phyloP scores from a whole-genome alignment of 1,284 basidiomycete genomes.

The Ceratobasidium papillatum region DNA sequence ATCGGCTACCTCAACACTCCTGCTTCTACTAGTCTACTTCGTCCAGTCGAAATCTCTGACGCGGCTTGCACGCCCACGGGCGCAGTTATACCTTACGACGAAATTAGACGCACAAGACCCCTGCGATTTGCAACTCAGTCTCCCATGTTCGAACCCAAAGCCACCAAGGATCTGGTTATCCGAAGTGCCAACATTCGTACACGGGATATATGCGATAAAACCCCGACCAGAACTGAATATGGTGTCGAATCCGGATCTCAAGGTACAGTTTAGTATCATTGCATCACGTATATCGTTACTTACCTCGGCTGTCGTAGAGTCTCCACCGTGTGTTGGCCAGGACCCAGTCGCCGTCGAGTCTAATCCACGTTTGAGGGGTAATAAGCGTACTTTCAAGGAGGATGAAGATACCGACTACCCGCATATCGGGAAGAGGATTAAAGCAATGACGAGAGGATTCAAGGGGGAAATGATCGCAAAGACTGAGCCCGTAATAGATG shows the following conservation, averaged over 20 bases:
- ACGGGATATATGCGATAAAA: no score
- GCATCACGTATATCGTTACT: not conserved
- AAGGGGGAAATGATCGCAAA: not conserved
- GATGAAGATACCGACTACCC: not conserved
- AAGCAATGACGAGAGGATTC: not conserved
- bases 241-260: not conserved
- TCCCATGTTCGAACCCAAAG: not conserved
- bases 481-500: not conserved
- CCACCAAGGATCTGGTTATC: not conserved
- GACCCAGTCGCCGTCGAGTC: not conserved
- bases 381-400: not conserved
- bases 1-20: not conserved
- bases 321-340: not conserved
- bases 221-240: not conserved
- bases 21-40: not conserved
- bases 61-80: not conserved
- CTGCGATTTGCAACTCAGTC: not conserved
- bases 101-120: not conserved
- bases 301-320: not conserved
- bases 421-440: not conserved
- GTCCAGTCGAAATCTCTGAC: conserved; percentile 16
- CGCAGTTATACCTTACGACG: not conserved
- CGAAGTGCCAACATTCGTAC: not conserved
- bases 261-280: not conserved
- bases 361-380: not conserved